Conservation (phyloP, 1,284 basidiomycete genomes). For the Paramarasmius palmivorus region DNA sequence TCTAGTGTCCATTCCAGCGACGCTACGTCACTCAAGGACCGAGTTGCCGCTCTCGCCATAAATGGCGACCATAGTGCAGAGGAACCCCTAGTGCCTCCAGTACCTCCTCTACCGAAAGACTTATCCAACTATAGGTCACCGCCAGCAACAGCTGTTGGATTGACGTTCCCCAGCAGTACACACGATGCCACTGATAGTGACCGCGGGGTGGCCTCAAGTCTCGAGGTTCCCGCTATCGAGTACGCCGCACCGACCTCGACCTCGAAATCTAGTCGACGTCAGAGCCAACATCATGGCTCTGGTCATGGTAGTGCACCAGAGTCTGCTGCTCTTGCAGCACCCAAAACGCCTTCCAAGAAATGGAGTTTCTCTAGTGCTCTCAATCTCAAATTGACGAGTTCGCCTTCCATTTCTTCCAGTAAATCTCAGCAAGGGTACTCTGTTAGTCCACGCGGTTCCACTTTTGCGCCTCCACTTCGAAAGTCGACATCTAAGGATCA, state of each 20-base stretch:
- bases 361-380: conserved; percentile 94
- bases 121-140: conserved; percentile 77
- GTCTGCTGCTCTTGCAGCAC: conserved; percentile 39
- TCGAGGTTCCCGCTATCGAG: conserved; percentile 50
- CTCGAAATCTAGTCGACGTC: conserved; percentile 22
- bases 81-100: conserved; percentile 81
- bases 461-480: conserved; percentile 47
- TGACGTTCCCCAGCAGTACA: conserved; percentile 47
- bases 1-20: conserved; percentile 73
- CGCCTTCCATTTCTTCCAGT: conserved; percentile 58
- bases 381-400: conserved; percentile 76
- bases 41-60: conserved; percentile 58
- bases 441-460: conserved; percentile 52
- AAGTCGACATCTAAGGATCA: conserved; percentile 70
- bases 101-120: conserved; percentile 95
- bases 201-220: conserved; percentile 41
- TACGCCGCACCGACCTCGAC: not conserved
- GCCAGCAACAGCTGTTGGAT: conserved; percentile 50
- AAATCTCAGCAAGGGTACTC: conserved; percentile 52
- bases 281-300: conserved; percentile 37
- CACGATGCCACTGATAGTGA: conserved; percentile 38
- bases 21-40: conserved; percentile 63
- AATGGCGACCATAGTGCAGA: conserved; percentile 56
- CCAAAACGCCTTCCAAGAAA: conserved; percentile 86
- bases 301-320: conserved; percentile 40